Percentiles rank a stretch among this genome's conserved stretches.
These are phyloP conservation scores for Ampelomyces quisqualis DNA, from an alignment of 2,329 filamentous ascomycete species.

Conservation along the genomic window DNA sequence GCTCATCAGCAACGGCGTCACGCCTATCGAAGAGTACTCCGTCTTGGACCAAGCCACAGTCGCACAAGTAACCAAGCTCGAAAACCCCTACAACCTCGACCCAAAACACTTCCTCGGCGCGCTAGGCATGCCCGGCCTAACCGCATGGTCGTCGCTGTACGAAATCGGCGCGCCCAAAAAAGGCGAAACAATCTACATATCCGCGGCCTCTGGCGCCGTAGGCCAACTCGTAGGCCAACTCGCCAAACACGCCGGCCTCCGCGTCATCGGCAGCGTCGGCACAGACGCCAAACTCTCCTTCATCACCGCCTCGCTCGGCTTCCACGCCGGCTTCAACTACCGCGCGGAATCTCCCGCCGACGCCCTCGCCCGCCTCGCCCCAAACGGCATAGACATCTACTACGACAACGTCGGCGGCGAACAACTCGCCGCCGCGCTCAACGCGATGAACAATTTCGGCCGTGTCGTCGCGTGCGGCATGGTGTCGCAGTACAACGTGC, in stretches of 20 bases:
- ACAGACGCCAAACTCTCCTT: constrained; percentile 78
- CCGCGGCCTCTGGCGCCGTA: constrained; percentile 76
- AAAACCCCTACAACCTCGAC: constrained; percentile 70
- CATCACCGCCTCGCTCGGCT: constrained; percentile 67
- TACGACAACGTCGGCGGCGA: constrained; percentile 80
- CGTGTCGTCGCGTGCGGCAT: constrained; percentile 64
- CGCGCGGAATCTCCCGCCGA: constrained; percentile 73
- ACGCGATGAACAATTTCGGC: constrained; percentile 64
- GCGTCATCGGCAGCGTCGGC: constrained; percentile 77
- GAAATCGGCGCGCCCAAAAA: constrained; percentile 73
- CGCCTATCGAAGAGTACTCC: constrained; percentile 70
- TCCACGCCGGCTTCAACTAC: constrained; percentile 82
- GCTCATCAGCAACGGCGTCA: constrained; percentile 52
- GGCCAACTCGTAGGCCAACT: constrained; percentile 82
- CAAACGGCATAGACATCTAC: constrained; percentile 79
- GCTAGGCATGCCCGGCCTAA: constrained; percentile 76
- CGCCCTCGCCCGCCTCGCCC: constrained; percentile 69
- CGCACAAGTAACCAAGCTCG: constrained; percentile 55
- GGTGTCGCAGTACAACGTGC: constrained; percentile 76
- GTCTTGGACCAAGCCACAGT: constrained; percentile 53
- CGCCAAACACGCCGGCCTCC: constrained; percentile 77
- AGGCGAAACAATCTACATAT: constrained; percentile 80
- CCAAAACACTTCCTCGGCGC: constrained; percentile 69
- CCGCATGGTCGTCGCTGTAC: constrained; percentile 72
- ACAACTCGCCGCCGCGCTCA: constrained; percentile 67